Evolutionary conservation across 2,329 filamentous ascomycete species (phyloP).

Genomic region (Alternaria dauci): DNA sequence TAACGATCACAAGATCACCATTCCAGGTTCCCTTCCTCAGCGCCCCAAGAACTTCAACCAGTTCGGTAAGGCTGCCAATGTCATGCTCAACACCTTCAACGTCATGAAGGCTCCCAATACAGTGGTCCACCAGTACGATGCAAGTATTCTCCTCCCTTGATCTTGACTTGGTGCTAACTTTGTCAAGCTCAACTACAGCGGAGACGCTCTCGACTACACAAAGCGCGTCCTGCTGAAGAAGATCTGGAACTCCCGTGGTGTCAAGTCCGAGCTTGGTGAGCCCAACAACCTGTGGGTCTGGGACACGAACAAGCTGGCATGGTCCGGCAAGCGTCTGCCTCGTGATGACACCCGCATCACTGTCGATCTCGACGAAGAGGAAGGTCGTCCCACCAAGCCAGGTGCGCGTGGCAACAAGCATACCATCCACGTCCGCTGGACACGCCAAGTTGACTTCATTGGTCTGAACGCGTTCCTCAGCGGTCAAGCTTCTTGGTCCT

Average conservation of each 20-base stretch:
- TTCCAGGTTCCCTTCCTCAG: conserved; percentile 39
- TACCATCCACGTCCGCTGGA: conserved; percentile 68
- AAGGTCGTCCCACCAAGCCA: conserved; percentile 42
- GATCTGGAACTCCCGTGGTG: conserved; percentile 73
- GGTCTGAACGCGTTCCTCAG: conserved; percentile 72
- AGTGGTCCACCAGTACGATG: conserved; percentile 84
- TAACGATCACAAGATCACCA: conserved; percentile 27
- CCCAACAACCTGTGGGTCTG: conserved; percentile 69
- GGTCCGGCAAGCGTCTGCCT: conserved; percentile 58
- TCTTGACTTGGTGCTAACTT: conserved; percentile 15
- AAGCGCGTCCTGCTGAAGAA: conserved; percentile 75
- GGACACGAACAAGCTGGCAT: conserved; percentile 86
- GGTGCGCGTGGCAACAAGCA: conserved; percentile 59
- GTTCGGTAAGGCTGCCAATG: conserved; percentile 50
- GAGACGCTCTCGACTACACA: conserved; percentile 62
- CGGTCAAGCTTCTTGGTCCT: conserved; percentile 60
- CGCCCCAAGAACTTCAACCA: conserved; percentile 51
- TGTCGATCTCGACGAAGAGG: conserved; percentile 77
- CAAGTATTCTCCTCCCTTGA: conserved; percentile 58
- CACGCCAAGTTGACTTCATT: conserved; percentile 73
- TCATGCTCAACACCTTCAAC: conserved; percentile 76
- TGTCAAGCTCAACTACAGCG: conserved; percentile 68
- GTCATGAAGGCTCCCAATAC: conserved; percentile 67
- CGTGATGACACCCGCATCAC: conserved; percentile 53
- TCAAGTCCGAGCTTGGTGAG: conserved; percentile 64